Conservation (phyloP, 2,329 filamentous ascomycete species). For the Alternaria solani region DNA sequence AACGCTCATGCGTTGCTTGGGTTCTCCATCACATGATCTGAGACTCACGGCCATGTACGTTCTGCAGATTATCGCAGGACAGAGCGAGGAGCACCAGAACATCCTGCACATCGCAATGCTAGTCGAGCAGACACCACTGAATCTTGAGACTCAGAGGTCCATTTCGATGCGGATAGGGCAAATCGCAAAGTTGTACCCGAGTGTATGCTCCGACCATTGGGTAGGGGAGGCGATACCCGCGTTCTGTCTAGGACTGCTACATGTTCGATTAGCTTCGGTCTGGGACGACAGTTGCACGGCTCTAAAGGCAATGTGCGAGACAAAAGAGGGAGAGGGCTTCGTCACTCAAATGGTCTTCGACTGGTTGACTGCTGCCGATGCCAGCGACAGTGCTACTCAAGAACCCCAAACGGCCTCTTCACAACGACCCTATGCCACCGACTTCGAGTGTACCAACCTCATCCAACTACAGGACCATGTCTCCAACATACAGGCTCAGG, state of each 20-base stretch:
- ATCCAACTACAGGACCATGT: constrained; percentile 55
- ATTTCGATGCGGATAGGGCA: constrained; percentile 88
- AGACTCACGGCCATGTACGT: constrained; percentile 77
- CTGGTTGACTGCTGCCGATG: constrained; percentile 66
- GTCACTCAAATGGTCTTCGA: constrained; percentile 76
- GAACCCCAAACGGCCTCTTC: constrained; percentile 16
- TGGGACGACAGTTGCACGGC: constrained; percentile 86
- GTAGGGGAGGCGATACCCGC: constrained; percentile 75
- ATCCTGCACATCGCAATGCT: constrained; percentile 73
- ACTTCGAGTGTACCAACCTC: constrained; percentile 87
- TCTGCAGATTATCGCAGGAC: constrained; percentile 66
- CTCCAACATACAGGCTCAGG: constrained; percentile 20
- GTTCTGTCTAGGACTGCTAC: constrained; percentile 89
- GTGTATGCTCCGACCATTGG: constrained; percentile 67
- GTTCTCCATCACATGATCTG: constrained; percentile 76
- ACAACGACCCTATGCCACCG: constrained; percentile 60
- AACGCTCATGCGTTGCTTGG: constrained; percentile 76
- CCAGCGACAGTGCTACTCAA: constrained; percentile 13
- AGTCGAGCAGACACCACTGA: constrained; percentile 81
- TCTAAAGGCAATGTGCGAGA: constrained; percentile 76
- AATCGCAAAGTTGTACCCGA: constrained; percentile 70
- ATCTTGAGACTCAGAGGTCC: constrained; percentile 75
- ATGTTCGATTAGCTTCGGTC: constrained; percentile 81
- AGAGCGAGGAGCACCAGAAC: constrained; percentile 60
- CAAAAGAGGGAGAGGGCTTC: constrained; percentile 74